Percentiles rank a stretch among this genome's conserved stretches.
Evolutionary conservation across 805 yeast species (phyloP).

Genomic region (Myxozyma monticola): DNA sequence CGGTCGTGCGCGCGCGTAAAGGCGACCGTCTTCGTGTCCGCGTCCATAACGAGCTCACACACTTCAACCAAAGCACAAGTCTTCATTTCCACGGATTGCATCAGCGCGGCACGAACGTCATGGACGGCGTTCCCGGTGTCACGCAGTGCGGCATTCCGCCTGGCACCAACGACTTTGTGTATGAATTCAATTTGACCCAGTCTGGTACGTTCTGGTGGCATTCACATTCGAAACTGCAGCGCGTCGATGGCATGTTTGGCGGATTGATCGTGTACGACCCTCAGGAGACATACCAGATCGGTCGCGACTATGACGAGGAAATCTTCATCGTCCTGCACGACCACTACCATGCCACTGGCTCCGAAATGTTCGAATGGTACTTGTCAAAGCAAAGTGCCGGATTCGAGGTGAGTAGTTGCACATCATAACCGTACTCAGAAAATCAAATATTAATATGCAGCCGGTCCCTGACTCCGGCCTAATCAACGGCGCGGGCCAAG

Average conservation of each 20-base stretch:
- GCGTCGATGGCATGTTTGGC: slow-evolving; percentile 67
- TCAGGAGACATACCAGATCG: slow-evolving; percentile 8
- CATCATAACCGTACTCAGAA: not conserved
- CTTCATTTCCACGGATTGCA: slow-evolving; percentile 57
- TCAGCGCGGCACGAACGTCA: slow-evolving; percentile 49
- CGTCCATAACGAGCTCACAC: slow-evolving; percentile 42
- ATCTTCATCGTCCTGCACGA: slow-evolving; percentile 13
- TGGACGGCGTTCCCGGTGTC: slow-evolving; percentile 55
- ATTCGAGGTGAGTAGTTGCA: slow-evolving; percentile 8
- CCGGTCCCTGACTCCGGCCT: slow-evolving; percentile 19
- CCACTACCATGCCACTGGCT: slow-evolving; percentile 15
- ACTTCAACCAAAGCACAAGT: slow-evolving; percentile 40
- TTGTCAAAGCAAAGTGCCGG: slow-evolving; percentile 9
- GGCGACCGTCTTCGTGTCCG: slow-evolving; percentile 42
- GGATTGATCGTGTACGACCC: slow-evolving; percentile 44
- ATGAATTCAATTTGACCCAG: slow-evolving; percentile 47
- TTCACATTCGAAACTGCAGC: slow-evolving; percentile 59
- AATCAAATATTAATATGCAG: not conserved
- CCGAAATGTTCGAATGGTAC: slow-evolving; percentile 6
- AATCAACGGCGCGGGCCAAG: slow-evolving; percentile 17
- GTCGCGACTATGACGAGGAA: slow-evolving; percentile 22
- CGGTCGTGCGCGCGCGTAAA: slow-evolving; percentile 45
- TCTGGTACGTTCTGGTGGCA: slow-evolving; percentile 60
- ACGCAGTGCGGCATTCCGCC: slow-evolving; percentile 53
- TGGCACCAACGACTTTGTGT: slow-evolving; percentile 43